Base-by-base conservation (phyloP, 2,329 filamentous ascomycete species). In the Rhynchosporium secalis region DNA sequence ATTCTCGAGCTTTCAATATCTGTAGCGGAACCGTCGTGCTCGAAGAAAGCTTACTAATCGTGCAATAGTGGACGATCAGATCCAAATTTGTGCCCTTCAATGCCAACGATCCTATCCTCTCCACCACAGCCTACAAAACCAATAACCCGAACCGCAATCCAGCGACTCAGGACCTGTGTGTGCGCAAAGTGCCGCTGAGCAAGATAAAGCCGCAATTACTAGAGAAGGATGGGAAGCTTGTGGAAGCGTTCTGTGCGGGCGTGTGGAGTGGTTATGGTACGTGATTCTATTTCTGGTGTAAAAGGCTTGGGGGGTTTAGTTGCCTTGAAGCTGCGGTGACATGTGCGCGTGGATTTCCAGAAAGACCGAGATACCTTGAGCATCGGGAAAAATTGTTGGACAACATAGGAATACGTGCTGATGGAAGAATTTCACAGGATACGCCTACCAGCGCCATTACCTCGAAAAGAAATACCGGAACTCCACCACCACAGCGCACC, bases 181-280 rank as follows among this genome's bases (percentile, higher is more conserved):
- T 89, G 67, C 83, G 85, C 67, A 80, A 79, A 41, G 80, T 91
- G 0, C 85, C 87, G 0, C 72, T 92, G 55, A 77, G 77, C 52
- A 84, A 86, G 71, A 84, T 92, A 64, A 81, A 83, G 36, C 86
- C 88, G 0, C 83, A 87, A 66, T 77, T 91, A 59, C 76, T 90
- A 13, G 78, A 88, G 84, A 83, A 71, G 80, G 81, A 91, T 84
- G 87, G 81, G 83, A 65, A 86, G 85, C 61, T 80, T 80, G 63
- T 67, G 0, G 71, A 72, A 58, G 70, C 68, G 2, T 72, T 73
- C 58, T 70, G 69, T 54, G 67, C 66, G 4, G 71, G 71, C 4
- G 68, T 73, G 43, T 73, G 71, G 71, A 52, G 67, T 48, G 71
- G 72, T 33, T 61, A 67, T 72, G 87, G 87, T 89, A 74, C 65